phyloP scores from a whole-genome alignment of 768 basidiomycete species.

The Coprinopsis marcescibilis region DNA sequence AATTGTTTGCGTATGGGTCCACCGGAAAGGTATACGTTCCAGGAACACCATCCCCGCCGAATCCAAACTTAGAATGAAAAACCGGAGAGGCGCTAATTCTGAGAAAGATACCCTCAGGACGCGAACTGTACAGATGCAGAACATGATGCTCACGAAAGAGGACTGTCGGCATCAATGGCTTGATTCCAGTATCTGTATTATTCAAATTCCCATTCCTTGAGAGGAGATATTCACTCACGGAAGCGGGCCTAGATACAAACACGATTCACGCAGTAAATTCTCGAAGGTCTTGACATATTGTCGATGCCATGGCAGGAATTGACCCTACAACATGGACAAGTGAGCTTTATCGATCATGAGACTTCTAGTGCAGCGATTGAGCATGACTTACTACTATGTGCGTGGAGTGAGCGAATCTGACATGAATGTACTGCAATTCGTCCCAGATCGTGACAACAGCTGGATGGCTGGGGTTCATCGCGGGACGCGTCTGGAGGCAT shows the following conservation, averaged over 20 bases:
- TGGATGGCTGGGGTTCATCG: neutral
- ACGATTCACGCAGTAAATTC: slow-evolving; percentile 19
- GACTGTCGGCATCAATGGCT: slow-evolving; percentile 4
- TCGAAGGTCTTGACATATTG: slow-evolving; percentile 19
- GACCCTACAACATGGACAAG: slow-evolving; percentile 12
- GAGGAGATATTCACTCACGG: slow-evolving; percentile 18
- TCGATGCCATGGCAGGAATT: slow-evolving; percentile 24
- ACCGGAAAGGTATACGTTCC: slow-evolving; percentile 5
- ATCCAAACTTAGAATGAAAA: slow-evolving; percentile 2
- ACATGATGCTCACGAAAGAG: neutral
- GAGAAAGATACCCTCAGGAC: neutral
- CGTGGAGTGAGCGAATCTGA: slow-evolving; percentile 17
- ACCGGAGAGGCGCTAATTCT: slow-evolving; percentile 4
- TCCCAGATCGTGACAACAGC: slow-evolving; percentile 17
- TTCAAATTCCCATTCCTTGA: neutral
- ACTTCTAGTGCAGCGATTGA: too few relatives aligned
- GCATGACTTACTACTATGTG: slow-evolving; percentile 18
- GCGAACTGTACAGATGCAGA: neutral
- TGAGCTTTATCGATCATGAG: neutral
- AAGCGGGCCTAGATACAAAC: slow-evolving; percentile 20
- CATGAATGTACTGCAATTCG: slow-evolving; percentile 20
- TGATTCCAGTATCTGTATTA: slow-evolving; percentile 3
- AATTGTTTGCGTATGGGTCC: neutral
- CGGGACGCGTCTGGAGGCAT: slow-evolving; percentile 11
- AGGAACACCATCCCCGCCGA: slow-evolving; percentile 8